phyloP scores from a whole-genome alignment of 129 eudicot species.

The Chrysanthemum seticuspe region DNA sequence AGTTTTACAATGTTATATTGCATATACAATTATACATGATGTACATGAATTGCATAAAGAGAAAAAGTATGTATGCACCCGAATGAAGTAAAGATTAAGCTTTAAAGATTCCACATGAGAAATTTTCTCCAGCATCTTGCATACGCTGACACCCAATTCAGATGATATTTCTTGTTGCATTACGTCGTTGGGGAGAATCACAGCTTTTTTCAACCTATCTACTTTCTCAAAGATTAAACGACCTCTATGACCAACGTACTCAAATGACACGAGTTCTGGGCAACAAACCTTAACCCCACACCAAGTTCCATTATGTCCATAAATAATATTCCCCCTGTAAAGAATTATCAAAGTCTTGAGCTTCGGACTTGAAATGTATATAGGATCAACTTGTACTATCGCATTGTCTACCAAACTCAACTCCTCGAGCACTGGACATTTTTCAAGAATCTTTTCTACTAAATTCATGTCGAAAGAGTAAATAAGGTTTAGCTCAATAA shows the following conservation, averaged over 20 bases:
- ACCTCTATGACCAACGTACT: neutral
- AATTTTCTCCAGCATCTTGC: neutral
- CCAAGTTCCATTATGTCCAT: too few species aligned
- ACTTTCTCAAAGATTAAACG: neutral
- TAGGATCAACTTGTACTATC: neutral
- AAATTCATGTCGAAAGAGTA: neutral
- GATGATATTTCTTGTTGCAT: neutral
- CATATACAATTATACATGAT: neutral
- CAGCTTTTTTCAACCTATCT: neutral
- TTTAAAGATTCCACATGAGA: constrained; percentile 1
- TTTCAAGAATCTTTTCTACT: neutral
- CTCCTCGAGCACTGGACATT: neutral
- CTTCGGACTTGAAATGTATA: neutral
- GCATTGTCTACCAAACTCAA: neutral
- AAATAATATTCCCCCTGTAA: neutral
- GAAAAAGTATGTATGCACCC: neutral
- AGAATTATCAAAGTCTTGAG: constrained; percentile 6
- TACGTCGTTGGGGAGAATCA: neutral
- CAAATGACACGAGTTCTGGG: constrained; percentile 10
- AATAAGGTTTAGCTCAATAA: neutral
- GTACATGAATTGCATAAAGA: too few species aligned
- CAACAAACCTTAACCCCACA: neutral
- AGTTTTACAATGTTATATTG: too few species aligned
- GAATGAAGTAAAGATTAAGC: neutral
- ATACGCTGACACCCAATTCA: too few species aligned